phyloP scores from a whole-genome alignment of 2,329 filamentous ascomycete species.

The Aspergillus latus region DNA sequence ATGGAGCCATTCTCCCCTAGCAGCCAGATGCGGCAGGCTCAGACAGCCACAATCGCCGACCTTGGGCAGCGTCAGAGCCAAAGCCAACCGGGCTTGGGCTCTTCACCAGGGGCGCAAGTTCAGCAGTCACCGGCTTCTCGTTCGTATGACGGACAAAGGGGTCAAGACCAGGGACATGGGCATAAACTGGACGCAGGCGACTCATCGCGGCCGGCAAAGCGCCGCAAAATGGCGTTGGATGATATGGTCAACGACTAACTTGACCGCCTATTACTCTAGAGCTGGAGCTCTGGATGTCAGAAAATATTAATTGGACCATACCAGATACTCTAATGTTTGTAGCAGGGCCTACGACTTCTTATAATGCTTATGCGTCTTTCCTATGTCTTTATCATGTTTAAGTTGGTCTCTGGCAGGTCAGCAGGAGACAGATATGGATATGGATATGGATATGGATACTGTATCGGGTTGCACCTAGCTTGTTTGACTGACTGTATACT shows the following conservation, averaged over 20 bases:
- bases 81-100: constrained; percentile 19
- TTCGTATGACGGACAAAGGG: constrained; percentile 18
- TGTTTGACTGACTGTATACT: constrained; percentile 8
- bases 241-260: constrained; percentile 42
- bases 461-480: neutral
- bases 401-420: constrained; percentile 10
- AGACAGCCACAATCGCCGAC: constrained; percentile 25
- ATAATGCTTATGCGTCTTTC: constrained; percentile 25
- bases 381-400: constrained; percentile 14
- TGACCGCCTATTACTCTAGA: neutral
- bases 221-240: constrained; percentile 42
- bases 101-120: constrained; percentile 22
- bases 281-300: constrained; percentile 7
- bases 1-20: constrained; percentile 30
- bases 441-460: too few species aligned
- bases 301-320: neutral
- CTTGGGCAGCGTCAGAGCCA: constrained; percentile 18
- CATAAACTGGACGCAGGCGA: constrained; percentile 24
- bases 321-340: constrained; percentile 20
- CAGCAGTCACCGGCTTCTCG: constrained; percentile 19
- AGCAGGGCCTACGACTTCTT: constrained; percentile 23
- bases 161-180: neutral
- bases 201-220: constrained; percentile 32
- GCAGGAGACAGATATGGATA: neutral
- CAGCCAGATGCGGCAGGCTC: constrained; percentile 28